These are phyloP conservation scores for Suillus subaureus DNA, from an alignment of 768 basidiomycete species.

Conservation along the genomic window DNA sequence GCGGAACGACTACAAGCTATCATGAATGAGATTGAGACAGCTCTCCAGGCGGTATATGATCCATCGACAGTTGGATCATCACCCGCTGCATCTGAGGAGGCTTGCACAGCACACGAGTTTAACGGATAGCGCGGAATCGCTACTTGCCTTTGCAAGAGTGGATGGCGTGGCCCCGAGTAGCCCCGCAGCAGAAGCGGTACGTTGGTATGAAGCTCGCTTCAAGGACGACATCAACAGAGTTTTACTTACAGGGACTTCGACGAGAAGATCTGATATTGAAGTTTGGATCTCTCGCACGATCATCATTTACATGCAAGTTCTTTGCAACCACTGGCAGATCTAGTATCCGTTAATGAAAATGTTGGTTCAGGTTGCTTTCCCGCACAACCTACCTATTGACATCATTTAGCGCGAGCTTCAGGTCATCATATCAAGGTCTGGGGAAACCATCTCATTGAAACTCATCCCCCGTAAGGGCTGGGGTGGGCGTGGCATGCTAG, in stretches of 20 bases:
- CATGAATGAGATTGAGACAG: slow-evolving; percentile 66
- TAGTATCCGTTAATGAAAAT: slow-evolving; percentile 81
- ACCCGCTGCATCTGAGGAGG: slow-evolving; percentile 24
- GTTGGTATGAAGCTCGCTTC: slow-evolving; percentile 26
- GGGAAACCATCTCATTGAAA: slow-evolving; percentile 47
- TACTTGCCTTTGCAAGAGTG: slow-evolving; percentile 74
- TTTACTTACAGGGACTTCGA: slow-evolving; percentile 56
- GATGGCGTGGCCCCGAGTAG: slow-evolving; percentile 79
- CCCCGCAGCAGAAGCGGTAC: slow-evolving; percentile 82
- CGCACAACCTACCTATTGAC: slow-evolving; percentile 6
- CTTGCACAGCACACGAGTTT: not conserved
- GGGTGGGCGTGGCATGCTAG: slow-evolving; percentile 87
- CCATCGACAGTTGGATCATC: slow-evolving; percentile 28
- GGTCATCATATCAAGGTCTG: slow-evolving; percentile 59
- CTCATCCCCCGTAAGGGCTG: slow-evolving; percentile 75
- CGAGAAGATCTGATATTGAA: slow-evolving; percentile 72
- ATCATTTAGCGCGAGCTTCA: slow-evolving; percentile 54
- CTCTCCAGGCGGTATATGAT: slow-evolving; percentile 71
- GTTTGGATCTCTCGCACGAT: slow-evolving; percentile 65
- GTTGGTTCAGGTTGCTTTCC: slow-evolving; percentile 44
- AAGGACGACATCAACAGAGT: slow-evolving; percentile 3
- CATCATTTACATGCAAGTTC: slow-evolving; percentile 55
- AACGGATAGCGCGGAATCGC: slow-evolving; percentile 17
- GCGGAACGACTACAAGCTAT: slow-evolving; percentile 73
- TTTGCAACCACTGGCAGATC: slow-evolving; percentile 66